Base-by-base conservation (phyloP, 2,329 filamentous ascomycete species). In the Xenoacremonium recifei region DNA sequence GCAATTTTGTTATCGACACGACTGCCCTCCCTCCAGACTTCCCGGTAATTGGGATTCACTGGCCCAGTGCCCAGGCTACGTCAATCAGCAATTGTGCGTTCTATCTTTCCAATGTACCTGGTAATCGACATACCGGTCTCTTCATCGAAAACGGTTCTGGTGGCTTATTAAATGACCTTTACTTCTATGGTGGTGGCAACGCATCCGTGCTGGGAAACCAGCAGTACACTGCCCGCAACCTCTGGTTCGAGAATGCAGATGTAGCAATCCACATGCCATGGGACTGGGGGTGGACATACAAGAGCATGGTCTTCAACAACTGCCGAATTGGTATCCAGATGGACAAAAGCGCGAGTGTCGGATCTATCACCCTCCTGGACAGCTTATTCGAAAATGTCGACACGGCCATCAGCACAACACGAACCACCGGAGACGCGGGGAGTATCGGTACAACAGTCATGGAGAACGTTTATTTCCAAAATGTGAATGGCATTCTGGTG, bases 261-360 rank as follows among this genome's bases (percentile, higher is more conserved):
- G 85, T 81, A 10, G 86, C 82, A 35, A 80, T 89, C 44, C 77
- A 76, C 60, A 82, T 87, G 70, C 77, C 84, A 48, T 89, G 85
- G 85, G 79, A 85, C 61, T 89, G 85, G 86, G 77, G 80, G 2
- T 89, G 84, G 82, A 84, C 80, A 5, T 86, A 87, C 69, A 85
- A 86, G 64, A 80, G 77, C 17, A 60, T 87, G 16, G 69, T 65
- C 19, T 78, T 88, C 62, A 75, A 79, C 56, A 73, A 84, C 57
- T 86, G 82, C 57, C 68, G 68, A 9, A 70, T 86, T 21, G 86
- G 84, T 11, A 70, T 89, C 43, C 82, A 87, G 58, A 84, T 89
- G 73, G 74, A 71, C 37, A 66, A 69, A 38, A 68, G 81, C 53
- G 50, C 55, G 3, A 78, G 77, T 11, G 85, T 91, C 19, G 87